Conservation (phyloP, 1,284 basidiomycete genomes). For the Phaffia rhodozyma region DNA sequence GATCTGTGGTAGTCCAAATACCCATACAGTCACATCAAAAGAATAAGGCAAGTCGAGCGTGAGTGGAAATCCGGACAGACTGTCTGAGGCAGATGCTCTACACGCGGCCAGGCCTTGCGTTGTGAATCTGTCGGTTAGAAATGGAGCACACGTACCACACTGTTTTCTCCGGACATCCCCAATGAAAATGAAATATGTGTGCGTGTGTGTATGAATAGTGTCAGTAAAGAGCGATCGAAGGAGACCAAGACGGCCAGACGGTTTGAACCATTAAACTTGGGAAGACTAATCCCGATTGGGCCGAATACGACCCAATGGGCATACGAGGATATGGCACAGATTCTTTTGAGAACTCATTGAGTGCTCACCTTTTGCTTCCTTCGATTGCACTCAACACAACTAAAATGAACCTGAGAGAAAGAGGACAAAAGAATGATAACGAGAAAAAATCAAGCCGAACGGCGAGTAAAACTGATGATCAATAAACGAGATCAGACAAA, state of each 20-base stretch:
- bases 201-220: no score
- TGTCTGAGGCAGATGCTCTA: neutral
- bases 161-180: neutral
- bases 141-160: neutral
- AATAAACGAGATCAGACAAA: no score
- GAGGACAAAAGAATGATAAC: no score
- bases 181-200: no score
- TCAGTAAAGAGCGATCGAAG: neutral
- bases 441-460: neutral
- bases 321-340: neutral
- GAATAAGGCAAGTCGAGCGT: neutral
- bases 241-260: neutral
- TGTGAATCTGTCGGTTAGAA: neutral
- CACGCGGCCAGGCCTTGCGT: neutral
- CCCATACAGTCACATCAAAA: neutral
- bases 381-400: slow-evolving; percentile 29
- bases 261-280: neutral
- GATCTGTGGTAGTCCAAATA: neutral
- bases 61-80: neutral
- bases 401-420: slow-evolving; percentile 6
- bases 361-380: slow-evolving; percentile 30
- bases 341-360: slow-evolving; percentile 11
- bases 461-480: no score
- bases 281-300: neutral
- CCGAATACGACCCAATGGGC: neutral